Evolutionary conservation across 305 asterid species (phyloP).

Genomic region (Salvia sclarea): DNA sequence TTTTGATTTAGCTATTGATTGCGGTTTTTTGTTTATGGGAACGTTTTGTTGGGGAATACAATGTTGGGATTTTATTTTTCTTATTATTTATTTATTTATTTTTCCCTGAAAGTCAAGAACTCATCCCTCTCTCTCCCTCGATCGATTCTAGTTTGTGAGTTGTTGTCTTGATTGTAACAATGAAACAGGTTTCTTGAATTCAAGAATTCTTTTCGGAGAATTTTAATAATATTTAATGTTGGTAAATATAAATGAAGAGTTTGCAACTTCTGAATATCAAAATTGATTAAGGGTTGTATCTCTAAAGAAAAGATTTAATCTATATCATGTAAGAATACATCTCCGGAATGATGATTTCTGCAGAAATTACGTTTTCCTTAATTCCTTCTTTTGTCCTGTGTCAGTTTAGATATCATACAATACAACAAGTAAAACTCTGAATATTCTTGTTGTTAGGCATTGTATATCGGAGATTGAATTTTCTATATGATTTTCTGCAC

Average conservation of each 20-base stretch:
- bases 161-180: not conserved
- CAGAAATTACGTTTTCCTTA: not conserved
- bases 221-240: not conserved
- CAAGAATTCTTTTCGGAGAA: not conserved
- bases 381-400: no score
- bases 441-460: not conserved
- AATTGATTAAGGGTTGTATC: not conserved
- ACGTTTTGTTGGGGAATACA: not conserved
- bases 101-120: not conserved
- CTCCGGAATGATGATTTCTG: not conserved
- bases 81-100: not conserved
- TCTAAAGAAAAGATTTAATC: not conserved
- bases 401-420: not conserved
- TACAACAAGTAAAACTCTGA: not conserved
- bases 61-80: not conserved
- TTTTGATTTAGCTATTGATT: slow-evolving; percentile 21
- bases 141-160: not conserved
- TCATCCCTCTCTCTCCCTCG: not conserved
- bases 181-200: not conserved
- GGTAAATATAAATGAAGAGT: not conserved
- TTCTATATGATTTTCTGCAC: no score
- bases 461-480: not conserved
- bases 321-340: not conserved
- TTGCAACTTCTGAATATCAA: not conserved
- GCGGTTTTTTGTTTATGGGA: slow-evolving; percentile 9